Percentiles rank a stretch among this genome's conserved stretches.
Evolutionary conservation across 495 filamentous ascomycete genomes (phyloP).

Genomic region (Chaetomium tenue): DNA sequence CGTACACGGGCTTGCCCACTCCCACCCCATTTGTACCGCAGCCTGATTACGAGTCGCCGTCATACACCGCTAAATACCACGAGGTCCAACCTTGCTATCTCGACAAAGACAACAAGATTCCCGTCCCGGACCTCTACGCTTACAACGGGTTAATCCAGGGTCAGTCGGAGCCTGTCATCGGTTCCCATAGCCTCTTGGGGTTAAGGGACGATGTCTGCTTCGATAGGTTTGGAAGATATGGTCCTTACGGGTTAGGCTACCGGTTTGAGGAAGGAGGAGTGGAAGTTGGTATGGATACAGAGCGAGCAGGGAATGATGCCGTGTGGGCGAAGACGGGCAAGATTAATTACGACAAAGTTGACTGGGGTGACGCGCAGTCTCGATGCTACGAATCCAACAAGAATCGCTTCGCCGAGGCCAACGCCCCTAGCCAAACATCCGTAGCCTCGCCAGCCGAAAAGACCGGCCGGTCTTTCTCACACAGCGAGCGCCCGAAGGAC

Average conservation of each 20-base stretch:
- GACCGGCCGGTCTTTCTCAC: not conserved
- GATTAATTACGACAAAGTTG: conserved; percentile 69
- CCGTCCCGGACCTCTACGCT: conserved; percentile 63
- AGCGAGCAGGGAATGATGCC: conserved; percentile 64
- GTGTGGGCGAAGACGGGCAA: conserved; percentile 69
- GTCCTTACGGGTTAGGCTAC: conserved; percentile 89
- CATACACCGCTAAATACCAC: conserved; percentile 59
- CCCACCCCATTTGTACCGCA: conserved; percentile 67
- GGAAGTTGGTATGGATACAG: conserved; percentile 72
- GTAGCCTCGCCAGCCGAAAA: not conserved
- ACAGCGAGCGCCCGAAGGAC: conserved; percentile 29
- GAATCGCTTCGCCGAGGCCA: conserved; percentile 54
- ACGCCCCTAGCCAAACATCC: not conserved
- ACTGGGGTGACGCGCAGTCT: conserved; percentile 74
- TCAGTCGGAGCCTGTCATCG: conserved; percentile 77
- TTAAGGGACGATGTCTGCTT: conserved; percentile 86
- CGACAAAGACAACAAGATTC: conserved; percentile 58
- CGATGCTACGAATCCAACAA: conserved; percentile 66
- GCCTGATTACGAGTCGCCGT: conserved; percentile 59
- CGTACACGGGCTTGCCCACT: conserved; percentile 44
- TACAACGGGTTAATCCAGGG: conserved; percentile 73
- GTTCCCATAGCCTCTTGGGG: conserved; percentile 74
- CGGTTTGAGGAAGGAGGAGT: conserved; percentile 68
- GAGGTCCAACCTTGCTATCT: conserved; percentile 73
- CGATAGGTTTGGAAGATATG: conserved; percentile 85